These are phyloP conservation scores for Papiliotrema nemorosa DNA, from an alignment of 1,284 basidiomycete species.

Conservation along the genomic window DNA sequence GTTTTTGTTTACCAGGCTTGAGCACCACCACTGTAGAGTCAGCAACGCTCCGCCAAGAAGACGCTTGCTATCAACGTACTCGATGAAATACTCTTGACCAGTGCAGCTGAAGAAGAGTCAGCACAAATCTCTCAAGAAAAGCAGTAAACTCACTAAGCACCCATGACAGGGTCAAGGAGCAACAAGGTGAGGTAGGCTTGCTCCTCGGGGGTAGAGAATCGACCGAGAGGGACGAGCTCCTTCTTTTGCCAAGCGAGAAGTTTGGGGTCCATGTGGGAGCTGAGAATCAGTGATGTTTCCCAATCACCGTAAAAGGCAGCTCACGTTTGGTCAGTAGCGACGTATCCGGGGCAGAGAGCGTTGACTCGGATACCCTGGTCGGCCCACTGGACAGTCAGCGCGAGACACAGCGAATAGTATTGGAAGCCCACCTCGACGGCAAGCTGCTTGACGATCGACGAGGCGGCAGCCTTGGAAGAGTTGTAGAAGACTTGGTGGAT, in stretches of 20 bases:
- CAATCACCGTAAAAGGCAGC: too few relatives aligned
- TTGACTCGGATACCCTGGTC: constrained; percentile 58
- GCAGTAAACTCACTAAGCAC: constrained; percentile 16
- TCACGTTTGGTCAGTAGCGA: constrained; percentile 37
- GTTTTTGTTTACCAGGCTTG: constrained; percentile 6
- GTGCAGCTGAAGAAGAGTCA: not conserved
- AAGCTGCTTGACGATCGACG: constrained; percentile 57
- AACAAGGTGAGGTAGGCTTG: constrained; percentile 52
- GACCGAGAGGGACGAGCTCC: constrained; percentile 48
- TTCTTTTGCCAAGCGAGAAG: constrained; percentile 45
- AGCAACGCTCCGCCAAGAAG: not conserved
- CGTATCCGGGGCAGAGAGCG: constrained; percentile 60
- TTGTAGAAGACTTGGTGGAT: constrained; percentile 57
- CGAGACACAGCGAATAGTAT: not conserved
- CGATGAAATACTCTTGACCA: constrained; percentile 6
- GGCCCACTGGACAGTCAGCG: constrained; percentile 1
- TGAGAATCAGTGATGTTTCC: too few relatives aligned
- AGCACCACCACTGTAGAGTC: constrained; percentile 5
- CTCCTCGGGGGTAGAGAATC: constrained; percentile 54
- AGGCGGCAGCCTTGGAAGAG: constrained; percentile 53
- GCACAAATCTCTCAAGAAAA: not conserved
- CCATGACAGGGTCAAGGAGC: constrained; percentile 47
- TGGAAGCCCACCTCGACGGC: constrained; percentile 54
- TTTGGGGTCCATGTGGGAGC: constrained; percentile 41
- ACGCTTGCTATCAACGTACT: not conserved